Percentiles rank a stretch among this genome's conserved stretches.
Conservation (phyloP, 192 early-diverging fungal genomes). For the Backusella tarrabulga region DNA sequence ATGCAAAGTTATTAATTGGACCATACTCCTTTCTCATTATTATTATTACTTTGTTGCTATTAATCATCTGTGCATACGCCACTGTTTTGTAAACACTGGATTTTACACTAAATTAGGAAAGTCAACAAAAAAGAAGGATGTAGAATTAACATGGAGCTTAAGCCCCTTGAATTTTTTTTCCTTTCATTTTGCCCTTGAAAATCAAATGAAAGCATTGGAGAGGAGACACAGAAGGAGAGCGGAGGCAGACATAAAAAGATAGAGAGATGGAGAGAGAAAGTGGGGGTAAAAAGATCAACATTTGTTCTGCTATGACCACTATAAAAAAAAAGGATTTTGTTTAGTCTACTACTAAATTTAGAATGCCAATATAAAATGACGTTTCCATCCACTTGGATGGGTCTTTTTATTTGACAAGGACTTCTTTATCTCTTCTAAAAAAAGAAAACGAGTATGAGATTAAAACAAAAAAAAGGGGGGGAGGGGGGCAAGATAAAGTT, state of each 20-base stretch:
- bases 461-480: background rate
- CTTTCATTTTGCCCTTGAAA: background rate
- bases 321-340: background rate
- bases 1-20: background rate
- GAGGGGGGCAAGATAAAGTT: background rate
- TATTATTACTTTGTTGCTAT: background rate
- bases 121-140: background rate
- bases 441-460: background rate
- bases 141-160: background rate
- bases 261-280: background rate
- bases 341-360: background rate
- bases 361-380: background rate
- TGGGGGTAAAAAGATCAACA: background rate
- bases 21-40: background rate
- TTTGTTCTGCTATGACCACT: background rate
- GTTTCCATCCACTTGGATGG: background rate
- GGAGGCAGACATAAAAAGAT: no score
- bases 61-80: slow-evolving; percentile 4
- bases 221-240: background rate
- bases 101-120: background rate
- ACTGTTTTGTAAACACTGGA: slow-evolving; percentile 7
- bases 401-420: background rate
- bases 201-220: background rate
- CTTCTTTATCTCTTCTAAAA: background rate
- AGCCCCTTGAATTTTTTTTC: background rate